Evolutionary conservation across 768 basidiomycete species (phyloP), one percentile per base, ranked within the genome.

Genomic region (Collybiopsis luxurians): DNA sequence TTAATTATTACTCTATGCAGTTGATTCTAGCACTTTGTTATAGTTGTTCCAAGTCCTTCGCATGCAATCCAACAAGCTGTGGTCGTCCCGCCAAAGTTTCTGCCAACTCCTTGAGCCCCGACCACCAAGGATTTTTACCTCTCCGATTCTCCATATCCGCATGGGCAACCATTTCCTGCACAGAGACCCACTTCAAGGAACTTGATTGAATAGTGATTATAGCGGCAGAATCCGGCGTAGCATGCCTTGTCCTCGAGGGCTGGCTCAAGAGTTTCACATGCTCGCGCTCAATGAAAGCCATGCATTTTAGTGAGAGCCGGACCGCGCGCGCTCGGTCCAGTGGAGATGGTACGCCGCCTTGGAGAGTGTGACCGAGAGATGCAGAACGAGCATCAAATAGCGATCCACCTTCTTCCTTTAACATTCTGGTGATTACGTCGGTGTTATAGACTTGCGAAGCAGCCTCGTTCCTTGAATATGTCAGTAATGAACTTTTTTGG

Each of bases 351-450:
- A 93, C 86, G 2, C 95, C 95, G 7, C 97, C 97, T 66, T 99
- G 97, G 2, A 99, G 76, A 4, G 95, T 98, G 74, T 99, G 97
- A 15, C 97, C 97, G 19, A 99, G 84, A 1, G 93, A 90, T n/a
- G 96, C 97, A 19, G 86, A 90, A 47, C 97, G 89, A 19, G 97
- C 86, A 73, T 99, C 97, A 67, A 98, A 99, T 23, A 98, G 77
- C 4, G 78, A 60, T 24, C 87, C 87, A n/a, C 97, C 97, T 72
- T 98, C 96, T 68, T 97, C 96, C 65, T 89, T 88, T 72, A 98
- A 74, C 79, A 99, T 97, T 70, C 91, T 91, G 59, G 89, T 95
- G 63, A 99, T 82, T 54, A 97, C 82, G 7, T 92, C 86, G 6
- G 95, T 95, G 13, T 89, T 88, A 77, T 98, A 99, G 24, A 98